Base-by-base conservation (phyloP, 2,329 filamentous ascomycete genomes). In the Acrocalymma vagum region DNA sequence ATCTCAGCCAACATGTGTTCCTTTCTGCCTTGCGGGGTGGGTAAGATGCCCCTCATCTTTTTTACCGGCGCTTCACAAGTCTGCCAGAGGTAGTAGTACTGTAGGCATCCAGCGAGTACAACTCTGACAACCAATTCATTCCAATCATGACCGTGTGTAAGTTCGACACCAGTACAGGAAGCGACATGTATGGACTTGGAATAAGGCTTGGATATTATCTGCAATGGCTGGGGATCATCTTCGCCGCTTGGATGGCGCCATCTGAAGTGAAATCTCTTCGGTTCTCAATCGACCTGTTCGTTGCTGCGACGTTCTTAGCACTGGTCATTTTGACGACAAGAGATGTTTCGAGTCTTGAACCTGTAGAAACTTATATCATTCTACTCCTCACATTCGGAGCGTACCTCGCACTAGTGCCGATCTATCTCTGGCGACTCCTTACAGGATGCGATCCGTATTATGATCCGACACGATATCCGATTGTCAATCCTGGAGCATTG, bases 171-270 rank as follows among this genome's bases (percentile, higher is more conserved):
- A n/a, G n/a, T n/a, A n/a, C n/a, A 9, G 63, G 62, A 1, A 62
- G 48, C 17, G 62, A 67, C 29, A 58, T 63, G 31, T 68, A 67
- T 36, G 63, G 64, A 1, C 53, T 66, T 13, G 64, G 64, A 2
- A 66, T 68, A 24, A 55, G 63, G 9, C 41, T 68, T 8, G 62
- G 61, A 24, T 54, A 56, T 31, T 67, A 67, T 31, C 31, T 65
- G 3, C 60, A 61, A 40, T 67, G 61, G 63, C 44, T 56, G 21
- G 55, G 58, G 2, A 48, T 44, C 7, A 55, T 58, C 5, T 30
- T 63, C 5, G 54, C 61, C 7, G 48, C 55, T 10, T 59, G 50
- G 27, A 33, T 65, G 9, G 44, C 57, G 7, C 60, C 52, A 13
- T 41, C 46, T 6, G 55, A 54, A 35, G 41, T 51, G 9, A 38